Evolutionary conservation across 2,329 filamentous ascomycete genomes (phyloP).

Genomic region (Immersiporthe knoxdaviesiana): DNA sequence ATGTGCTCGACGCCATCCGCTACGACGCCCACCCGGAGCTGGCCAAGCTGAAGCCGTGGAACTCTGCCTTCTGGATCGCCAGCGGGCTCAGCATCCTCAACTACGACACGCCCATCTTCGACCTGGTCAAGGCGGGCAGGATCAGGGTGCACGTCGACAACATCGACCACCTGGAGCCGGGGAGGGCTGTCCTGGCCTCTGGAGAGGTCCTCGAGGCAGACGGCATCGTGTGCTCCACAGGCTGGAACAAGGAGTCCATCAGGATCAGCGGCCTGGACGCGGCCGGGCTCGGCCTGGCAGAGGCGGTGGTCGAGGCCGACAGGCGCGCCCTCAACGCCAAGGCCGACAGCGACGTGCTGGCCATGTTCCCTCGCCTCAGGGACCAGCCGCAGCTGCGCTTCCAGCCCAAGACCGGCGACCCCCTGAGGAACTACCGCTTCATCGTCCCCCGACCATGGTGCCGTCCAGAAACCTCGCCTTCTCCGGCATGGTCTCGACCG

Average conservation of each 20-base stretch:
- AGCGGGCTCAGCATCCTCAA: constrained; percentile 58
- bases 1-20: constrained; percentile 50
- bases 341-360: constrained; percentile 19
- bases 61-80: constrained; percentile 51
- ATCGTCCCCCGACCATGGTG: constrained; percentile 25
- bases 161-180: constrained; percentile 44
- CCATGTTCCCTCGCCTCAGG: constrained; percentile 18
- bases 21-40: constrained; percentile 48
- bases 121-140: constrained; percentile 51
- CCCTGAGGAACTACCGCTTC: constrained; percentile 24
- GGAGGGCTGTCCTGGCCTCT: constrained; percentile 47
- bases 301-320: constrained; percentile 11
- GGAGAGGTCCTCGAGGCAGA: constrained; percentile 48
- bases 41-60: constrained; percentile 46
- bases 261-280: constrained; percentile 40
- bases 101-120: constrained; percentile 54
- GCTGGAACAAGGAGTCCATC: constrained; percentile 53
- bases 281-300: constrained; percentile 15
- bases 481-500: constrained; percentile 31
- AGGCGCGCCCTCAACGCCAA: constrained; percentile 17
- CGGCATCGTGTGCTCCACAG: constrained; percentile 54
- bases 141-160: constrained; percentile 54
- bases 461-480: constrained; percentile 18
- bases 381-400: constrained; percentile 22
- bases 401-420: constrained; percentile 16